Conservation (phyloP, 495 filamentous ascomycete genomes). For the Patellaria atrata region DNA sequence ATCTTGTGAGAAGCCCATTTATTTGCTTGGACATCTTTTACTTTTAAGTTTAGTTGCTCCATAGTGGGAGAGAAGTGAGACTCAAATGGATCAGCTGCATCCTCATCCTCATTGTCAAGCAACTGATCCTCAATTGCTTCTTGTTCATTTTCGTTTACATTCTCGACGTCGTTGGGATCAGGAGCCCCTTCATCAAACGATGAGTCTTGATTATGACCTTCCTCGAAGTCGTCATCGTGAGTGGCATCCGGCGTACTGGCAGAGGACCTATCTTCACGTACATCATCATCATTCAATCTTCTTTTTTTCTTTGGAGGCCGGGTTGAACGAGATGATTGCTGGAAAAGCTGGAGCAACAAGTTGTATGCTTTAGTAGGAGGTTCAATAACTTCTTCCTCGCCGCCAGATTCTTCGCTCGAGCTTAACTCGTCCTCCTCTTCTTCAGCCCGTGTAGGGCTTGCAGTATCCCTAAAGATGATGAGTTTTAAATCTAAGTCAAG, state of each 20-base stretch:
- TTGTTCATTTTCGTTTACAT: conserved; percentile 3
- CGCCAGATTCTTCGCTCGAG: conserved; percentile 15
- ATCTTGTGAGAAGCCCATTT: conserved; percentile 44
- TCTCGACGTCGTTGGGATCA: conserved; percentile 1
- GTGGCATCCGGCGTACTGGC: background rate
- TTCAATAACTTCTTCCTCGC: conserved; percentile 17
- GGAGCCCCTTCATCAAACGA: conserved; percentile 1
- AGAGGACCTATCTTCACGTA: background rate
- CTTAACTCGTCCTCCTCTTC: too few relatives aligned
- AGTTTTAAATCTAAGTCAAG: too few relatives aligned
- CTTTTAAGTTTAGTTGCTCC: conserved; percentile 35
- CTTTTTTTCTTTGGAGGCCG: conserved; percentile 50
- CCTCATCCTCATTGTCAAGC: conserved; percentile 31
- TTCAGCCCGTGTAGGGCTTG: too few relatives aligned
- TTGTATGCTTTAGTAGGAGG: conserved; percentile 26
- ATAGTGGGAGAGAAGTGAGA: conserved; percentile 60
- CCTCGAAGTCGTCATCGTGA: background rate
- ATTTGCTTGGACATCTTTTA: conserved; percentile 38
- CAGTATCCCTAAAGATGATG: too few relatives aligned
- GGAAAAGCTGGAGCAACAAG: conserved; percentile 28
- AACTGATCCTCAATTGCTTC: conserved; percentile 20
- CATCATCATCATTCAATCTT: conserved; percentile 33
- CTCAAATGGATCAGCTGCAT: conserved; percentile 60
- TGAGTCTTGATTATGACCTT: conserved; percentile 3
- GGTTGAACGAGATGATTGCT: conserved; percentile 39